A percentile compares a stretch with the other conserved stretches of the same genome.
phyloP scores from a whole-genome alignment of 495 filamentous ascomycete genomes.

The Penicillium atrosanguineum region DNA sequence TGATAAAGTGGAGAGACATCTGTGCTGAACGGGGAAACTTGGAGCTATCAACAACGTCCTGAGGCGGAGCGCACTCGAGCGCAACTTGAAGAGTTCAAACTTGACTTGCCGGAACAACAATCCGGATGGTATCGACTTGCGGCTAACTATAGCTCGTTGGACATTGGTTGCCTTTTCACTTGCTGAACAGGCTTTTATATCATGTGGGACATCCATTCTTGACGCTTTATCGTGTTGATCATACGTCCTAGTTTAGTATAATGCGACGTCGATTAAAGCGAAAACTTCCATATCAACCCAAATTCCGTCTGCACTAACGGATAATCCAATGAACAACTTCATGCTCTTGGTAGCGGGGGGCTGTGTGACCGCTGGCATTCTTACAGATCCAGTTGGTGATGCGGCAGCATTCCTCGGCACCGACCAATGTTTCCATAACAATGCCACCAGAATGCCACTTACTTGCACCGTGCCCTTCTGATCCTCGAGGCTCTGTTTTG shows the following conservation, averaged over 20 bases:
- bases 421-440: conserved; percentile 37
- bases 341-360: conserved; percentile 11
- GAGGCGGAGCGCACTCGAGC: not conserved
- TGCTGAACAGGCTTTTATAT: not conserved
- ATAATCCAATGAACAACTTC: conserved; percentile 2
- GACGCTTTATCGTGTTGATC: conserved; percentile 1
- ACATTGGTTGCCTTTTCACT: not conserved
- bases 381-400: conserved; percentile 27
- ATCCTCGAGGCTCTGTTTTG: conserved; percentile 16
- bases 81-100: too few relatives aligned
- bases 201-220: not conserved
- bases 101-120: too few relatives aligned
- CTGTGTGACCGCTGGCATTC: conserved; percentile 37
- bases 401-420: conserved; percentile 34
- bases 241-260: conserved; percentile 1
- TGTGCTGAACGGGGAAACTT: not conserved
- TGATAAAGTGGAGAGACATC: not conserved
- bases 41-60: not conserved
- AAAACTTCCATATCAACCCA: conserved; percentile 7
- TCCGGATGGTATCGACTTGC: too few relatives aligned
- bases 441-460: conserved; percentile 13
- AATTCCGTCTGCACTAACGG: not conserved
- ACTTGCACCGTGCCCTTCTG: conserved; percentile 8
- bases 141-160: not conserved
- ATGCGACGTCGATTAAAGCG: not conserved